Base-by-base conservation (phyloP, 2,329 filamentous ascomycete species). In the Aspergillus neotritici region DNA sequence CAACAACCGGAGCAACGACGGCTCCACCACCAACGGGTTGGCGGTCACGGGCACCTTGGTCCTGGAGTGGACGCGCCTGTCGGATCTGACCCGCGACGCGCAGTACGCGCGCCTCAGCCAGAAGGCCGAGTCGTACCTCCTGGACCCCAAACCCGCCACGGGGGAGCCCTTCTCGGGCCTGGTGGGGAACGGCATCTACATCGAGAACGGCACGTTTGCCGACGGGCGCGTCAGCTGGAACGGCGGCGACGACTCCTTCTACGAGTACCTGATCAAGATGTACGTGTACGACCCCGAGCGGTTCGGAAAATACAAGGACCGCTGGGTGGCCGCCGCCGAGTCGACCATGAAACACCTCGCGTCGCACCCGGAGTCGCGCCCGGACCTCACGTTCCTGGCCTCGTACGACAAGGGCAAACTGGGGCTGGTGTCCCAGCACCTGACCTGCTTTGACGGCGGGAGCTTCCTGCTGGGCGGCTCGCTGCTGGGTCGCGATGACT, bases 221-320 rank as follows among this genome's bases (percentile, higher is more conserved):
- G 79, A 91, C 58, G 76, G 76, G 16, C 57, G 53, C 2, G 87
- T 89, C 40, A 84, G 86, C 34, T 94, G 87, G 87, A 77, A 79
- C 31, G 87, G 84, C 39, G 84, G 85, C 5, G 78, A 77, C 25
- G 87, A 94, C 63, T 87, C 82, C 34, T 94, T 84, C 68, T 94
- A 94, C 68, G 87, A 94, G 67, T 94, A 94, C 57, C 77, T 94
- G 28, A 83, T 94, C 64, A 94, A 94, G 72, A 91, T 93, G 86
- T 94, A 83, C 56, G 66, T 91, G 42, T 94, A 94, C 62, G 84
- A 91, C 58, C 73, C 79, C 0, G 54, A 63, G 5, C 74, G 79
- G 3, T 94, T 86, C 56, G 65, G 57, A 2, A 49, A 64, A 3
- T 88, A 91, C 68, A 80, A 75, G 55, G 83, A 90, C 50, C 79